Evolutionary conservation across 2,329 filamentous ascomycete species (phyloP), one percentile per base, ranked within the genome.

Genomic region (Falciphora oryzae): DNA sequence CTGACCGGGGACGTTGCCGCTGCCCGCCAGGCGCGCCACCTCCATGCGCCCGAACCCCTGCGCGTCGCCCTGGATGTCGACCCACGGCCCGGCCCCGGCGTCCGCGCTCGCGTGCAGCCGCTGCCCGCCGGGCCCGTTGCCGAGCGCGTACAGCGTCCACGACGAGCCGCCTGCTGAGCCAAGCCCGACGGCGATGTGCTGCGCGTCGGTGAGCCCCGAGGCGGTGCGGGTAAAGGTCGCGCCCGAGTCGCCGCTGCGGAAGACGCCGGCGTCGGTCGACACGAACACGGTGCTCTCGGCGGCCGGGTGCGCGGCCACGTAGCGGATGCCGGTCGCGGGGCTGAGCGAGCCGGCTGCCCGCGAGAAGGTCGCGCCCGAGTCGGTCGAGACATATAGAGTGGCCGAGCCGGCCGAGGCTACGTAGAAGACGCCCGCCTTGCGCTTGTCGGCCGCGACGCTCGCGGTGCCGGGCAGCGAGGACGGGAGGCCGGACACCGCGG

Each of bases 221-320:
- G 76, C 75, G 0, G 78, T 69, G 31, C 77, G 71, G 0, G 77
- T 75, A 67, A 85, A 86, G 1, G 77, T 77, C 4, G 72, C 70
- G 6, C 83, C 85, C 50, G 75, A 84, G 71, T 86, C 72, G 7
- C 78, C 81, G 13, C 81, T 84, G 68, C 79, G 79, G 74, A 83
- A 86, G 61, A 87, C 72, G 7, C 85, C 85, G 0, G 69, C 73
- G 63, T 85, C 77, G 0, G 84, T 85, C 1, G 83, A 84, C 1
- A 83, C 83, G 73, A 80, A 85, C 61, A 91, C 79, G 61, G 87
- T 83, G 16, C 89, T 87, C 0, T 85, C 83, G 14, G 78, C 77
- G 7, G 80, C 78, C 0, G 86, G 85, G 67, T 88, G 80, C 0
- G 78, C 79, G 22, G 82, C 83, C 13, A 90, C 79, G 44, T 81